Evolutionary conservation across 2,329 filamentous ascomycete species (phyloP).

Genomic region (Metarhizium guizhouense): DNA sequence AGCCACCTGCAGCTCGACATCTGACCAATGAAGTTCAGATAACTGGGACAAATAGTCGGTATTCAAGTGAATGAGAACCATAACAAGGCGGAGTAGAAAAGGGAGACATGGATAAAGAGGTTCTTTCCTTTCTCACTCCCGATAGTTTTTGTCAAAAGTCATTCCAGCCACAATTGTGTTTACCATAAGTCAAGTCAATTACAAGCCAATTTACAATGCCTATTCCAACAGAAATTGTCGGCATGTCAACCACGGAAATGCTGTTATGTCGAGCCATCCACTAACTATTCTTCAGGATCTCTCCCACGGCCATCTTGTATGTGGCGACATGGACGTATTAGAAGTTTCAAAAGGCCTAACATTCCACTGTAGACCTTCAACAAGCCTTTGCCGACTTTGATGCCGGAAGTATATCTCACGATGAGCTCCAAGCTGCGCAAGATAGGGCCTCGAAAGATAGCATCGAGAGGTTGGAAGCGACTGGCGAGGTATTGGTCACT

Average conservation of each 20-base stretch:
- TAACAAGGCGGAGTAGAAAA: too few species aligned
- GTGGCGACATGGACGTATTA: not conserved
- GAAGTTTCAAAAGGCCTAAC: not conserved
- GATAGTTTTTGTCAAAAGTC: too few species aligned
- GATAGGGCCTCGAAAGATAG: constrained; percentile 7
- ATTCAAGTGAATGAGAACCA: too few species aligned
- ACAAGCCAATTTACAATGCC: not conserved
- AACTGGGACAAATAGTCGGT: too few species aligned
- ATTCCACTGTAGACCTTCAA: constrained; percentile 5
- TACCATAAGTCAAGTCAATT: not conserved
- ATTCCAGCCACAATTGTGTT: not conserved
- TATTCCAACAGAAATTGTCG: not conserved
- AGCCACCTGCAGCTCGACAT: too few species aligned
- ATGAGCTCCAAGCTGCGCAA: constrained; percentile 2
- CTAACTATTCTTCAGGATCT: not conserved
- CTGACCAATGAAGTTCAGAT: too few species aligned
- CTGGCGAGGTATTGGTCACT: constrained; percentile 6
- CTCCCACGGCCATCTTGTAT: not conserved
- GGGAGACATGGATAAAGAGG: too few species aligned
- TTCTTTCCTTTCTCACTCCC: too few species aligned
- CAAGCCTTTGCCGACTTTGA: constrained; percentile 6
- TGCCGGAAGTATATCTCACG: constrained; percentile 4
- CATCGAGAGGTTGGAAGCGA: constrained; percentile 5
- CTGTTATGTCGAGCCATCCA: not conserved
- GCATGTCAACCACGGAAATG: not conserved